These are phyloP conservation scores for Groenewaldozyma sp. DNA, from an alignment of 1,139 yeast species.

Conservation along the genomic window DNA sequence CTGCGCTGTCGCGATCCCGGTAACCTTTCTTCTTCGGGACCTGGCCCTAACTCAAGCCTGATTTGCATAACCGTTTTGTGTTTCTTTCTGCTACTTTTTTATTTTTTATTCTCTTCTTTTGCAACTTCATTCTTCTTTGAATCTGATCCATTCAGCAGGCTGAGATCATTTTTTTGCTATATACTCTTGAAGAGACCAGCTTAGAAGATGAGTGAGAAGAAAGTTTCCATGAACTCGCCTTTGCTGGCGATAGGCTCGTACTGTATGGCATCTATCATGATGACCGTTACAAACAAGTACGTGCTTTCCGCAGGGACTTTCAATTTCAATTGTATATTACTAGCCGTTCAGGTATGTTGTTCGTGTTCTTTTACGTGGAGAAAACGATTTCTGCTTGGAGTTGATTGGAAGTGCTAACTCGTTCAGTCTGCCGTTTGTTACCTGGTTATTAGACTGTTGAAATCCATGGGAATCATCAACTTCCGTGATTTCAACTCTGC, in stretches of 20 bases:
- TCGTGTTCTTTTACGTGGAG: too few species aligned
- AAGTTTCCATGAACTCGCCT: slow-evolving; percentile 49
- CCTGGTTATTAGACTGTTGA: slow-evolving; percentile 58
- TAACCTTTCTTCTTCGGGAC: too few species aligned
- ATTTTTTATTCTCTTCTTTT: too few species aligned
- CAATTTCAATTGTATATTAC: slow-evolving; percentile 83
- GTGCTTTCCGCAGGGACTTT: slow-evolving; percentile 76
- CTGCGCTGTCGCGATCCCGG: too few species aligned
- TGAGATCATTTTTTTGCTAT: too few species aligned
- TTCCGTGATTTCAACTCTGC: slow-evolving; percentile 77
- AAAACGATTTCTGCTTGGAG: neutral
- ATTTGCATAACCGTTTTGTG: too few species aligned
- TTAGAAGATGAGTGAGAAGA: slow-evolving; percentile 4
- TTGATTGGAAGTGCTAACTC: neutral
- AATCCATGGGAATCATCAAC: slow-evolving; percentile 64
- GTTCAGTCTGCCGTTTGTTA: slow-evolving; percentile 54
- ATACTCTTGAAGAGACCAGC: too few species aligned
- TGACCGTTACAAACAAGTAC: slow-evolving; percentile 97
- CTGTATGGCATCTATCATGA: slow-evolving; percentile 86
- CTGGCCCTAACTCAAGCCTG: too few species aligned
- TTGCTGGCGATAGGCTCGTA: slow-evolving; percentile 78
- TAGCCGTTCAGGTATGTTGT: slow-evolving; percentile 35
- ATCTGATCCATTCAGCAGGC: too few species aligned
- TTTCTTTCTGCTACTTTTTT: too few species aligned
- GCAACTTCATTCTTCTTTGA: too few species aligned